These are phyloP conservation scores for Astrocystis sublimbata DNA, from an alignment of 495 filamentous ascomycete species.

Conservation along the genomic window DNA sequence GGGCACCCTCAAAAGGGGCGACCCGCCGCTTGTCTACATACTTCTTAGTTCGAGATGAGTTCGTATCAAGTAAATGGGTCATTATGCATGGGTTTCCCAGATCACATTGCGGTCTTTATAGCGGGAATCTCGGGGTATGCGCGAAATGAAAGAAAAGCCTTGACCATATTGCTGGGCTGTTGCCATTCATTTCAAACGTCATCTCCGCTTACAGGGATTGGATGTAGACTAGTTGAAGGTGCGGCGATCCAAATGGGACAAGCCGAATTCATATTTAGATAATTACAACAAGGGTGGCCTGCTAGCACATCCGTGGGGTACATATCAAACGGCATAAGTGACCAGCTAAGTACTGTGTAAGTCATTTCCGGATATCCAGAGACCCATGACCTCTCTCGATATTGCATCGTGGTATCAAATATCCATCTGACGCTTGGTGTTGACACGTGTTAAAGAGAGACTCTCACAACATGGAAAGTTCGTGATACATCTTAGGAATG, in stretches of 20 bases:
- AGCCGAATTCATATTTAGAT: not conserved
- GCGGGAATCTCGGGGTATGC: too few relatives aligned
- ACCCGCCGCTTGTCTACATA: not conserved
- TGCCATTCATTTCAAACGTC: slow-evolving; percentile 12
- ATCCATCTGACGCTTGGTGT: too few relatives aligned
- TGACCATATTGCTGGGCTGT: slow-evolving; percentile 8
- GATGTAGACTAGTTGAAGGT: not conserved
- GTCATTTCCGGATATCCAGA: too few relatives aligned
- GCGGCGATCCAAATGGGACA: slow-evolving; percentile 4
- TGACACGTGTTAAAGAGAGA: too few relatives aligned
- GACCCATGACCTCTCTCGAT: too few relatives aligned
- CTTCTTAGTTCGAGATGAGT: not conserved
- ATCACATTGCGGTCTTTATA: not conserved
- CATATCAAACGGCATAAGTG: too few relatives aligned
- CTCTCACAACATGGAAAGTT: too few relatives aligned
- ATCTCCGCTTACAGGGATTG: slow-evolving; percentile 8
- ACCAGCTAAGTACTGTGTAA: too few relatives aligned
- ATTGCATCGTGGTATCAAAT: too few relatives aligned
- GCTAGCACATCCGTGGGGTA: not conserved
- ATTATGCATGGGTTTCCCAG: not conserved
- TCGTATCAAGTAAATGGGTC: not conserved
- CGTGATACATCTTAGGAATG: too few relatives aligned
- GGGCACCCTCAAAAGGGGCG: not conserved
- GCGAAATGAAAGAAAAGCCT: not conserved
- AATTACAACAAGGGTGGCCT: not conserved